phyloP scores from a whole-genome alignment of 129 eudicot genomes.

The Glebionis coronaria region DNA sequence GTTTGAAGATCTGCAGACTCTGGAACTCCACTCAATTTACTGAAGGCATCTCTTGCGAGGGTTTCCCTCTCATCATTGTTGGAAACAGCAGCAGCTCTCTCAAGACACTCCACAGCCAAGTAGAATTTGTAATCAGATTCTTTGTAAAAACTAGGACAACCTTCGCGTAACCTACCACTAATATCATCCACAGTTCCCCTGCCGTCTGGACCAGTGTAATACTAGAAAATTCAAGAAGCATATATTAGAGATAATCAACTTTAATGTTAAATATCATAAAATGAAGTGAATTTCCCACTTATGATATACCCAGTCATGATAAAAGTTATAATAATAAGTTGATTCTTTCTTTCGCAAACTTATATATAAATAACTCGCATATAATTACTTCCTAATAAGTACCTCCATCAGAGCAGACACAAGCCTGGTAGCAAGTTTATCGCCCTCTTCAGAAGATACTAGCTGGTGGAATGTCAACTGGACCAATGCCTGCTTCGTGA shows the following conservation, averaged over 20 bases:
- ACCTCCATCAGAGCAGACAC: conserved; percentile 97
- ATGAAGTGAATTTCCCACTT: background rate
- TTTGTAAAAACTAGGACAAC: conserved; percentile 96
- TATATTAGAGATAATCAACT: conserved; percentile 26
- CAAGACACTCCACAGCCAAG: conserved; percentile 95
- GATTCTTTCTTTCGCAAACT: too few relatives aligned
- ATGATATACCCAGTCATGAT: background rate
- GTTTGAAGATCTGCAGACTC: conserved; percentile 95
- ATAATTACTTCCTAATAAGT: background rate
- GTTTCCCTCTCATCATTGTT: conserved; percentile 67
- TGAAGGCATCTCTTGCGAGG: conserved; percentile 92
- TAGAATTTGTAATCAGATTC: conserved; percentile 93
- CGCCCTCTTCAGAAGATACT: conserved; percentile 95
- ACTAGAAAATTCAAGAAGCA: conserved; percentile 46
- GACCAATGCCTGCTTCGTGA: conserved; percentile 45
- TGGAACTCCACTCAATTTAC: conserved; percentile 79
- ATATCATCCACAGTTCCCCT: conserved; percentile 98
- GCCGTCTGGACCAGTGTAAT: conserved; percentile 96
- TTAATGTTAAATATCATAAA: background rate
- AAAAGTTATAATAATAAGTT: too few relatives aligned
- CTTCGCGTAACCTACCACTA: conserved; percentile 79
- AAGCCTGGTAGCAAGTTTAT: conserved; percentile 79
- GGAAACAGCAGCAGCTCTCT: conserved; percentile 83
- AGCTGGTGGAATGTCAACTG: conserved; percentile 88
- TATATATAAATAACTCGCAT: too few relatives aligned